Percentiles rank a stretch among this genome's conserved stretches.
Evolutionary conservation across 208 protist genomes (phyloP).

Genomic region (Trichomonas tenax): DNA sequence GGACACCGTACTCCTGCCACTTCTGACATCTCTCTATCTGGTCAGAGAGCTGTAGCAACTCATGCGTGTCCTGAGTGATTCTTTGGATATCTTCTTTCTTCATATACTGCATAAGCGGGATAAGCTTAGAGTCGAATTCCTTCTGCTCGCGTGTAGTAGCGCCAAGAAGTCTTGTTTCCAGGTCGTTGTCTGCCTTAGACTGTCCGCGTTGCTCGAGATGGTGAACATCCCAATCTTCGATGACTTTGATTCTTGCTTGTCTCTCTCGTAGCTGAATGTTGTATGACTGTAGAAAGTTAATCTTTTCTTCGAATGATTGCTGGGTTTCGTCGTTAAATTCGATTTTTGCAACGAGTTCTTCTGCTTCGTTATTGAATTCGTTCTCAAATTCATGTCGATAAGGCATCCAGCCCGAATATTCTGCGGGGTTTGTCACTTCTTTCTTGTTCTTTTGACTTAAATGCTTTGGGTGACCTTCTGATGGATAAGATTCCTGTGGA

Average conservation of each 20-base stretch:
- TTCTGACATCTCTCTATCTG: not conserved
- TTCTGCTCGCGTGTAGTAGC: not conserved
- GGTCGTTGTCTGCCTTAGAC: not conserved
- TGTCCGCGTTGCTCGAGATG: not conserved
- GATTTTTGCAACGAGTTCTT: not conserved
- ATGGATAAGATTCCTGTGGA: not conserved
- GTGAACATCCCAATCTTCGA: not conserved
- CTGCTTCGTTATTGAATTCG: not conserved
- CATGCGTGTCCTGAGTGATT: not conserved
- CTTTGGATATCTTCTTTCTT: not conserved
- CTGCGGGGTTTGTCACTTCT: not conserved
- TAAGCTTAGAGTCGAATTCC: not conserved
- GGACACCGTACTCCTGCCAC: not conserved
- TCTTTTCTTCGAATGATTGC: not conserved
- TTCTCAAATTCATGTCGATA: slow-evolving; percentile 10
- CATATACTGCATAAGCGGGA: not conserved
- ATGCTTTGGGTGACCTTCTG: not conserved
- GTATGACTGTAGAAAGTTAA: not conserved
- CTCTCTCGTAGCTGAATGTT: not conserved
- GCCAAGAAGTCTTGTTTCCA: not conserved
- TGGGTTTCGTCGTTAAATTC: not conserved
- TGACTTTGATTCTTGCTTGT: not conserved
- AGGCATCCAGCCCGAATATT: slow-evolving; percentile 2
- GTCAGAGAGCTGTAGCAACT: not conserved
- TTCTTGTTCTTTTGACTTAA: not conserved